Conservation (phyloP, 345 rosid species). For the Adansonia digitata region DNA sequence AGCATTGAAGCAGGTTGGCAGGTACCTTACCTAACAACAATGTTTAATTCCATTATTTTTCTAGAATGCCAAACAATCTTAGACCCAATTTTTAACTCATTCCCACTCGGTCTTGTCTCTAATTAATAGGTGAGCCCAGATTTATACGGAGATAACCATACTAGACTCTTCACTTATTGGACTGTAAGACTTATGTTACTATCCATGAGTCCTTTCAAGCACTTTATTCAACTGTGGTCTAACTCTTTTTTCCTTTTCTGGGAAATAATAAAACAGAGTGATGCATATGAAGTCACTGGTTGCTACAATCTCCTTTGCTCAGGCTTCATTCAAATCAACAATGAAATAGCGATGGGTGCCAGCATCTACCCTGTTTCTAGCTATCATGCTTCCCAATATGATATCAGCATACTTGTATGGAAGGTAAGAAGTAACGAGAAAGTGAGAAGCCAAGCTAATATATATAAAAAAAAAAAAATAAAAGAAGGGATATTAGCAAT, state of each 20-base stretch:
- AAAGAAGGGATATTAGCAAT: too few relatives aligned
- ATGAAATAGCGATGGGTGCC: slow-evolving; percentile 74
- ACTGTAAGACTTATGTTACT: slow-evolving; percentile 39
- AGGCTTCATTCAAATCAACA: slow-evolving; percentile 70
- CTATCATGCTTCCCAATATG: slow-evolving; percentile 47
- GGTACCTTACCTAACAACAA: slow-evolving; percentile 31
- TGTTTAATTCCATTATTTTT: background rate
- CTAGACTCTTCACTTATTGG: slow-evolving; percentile 81
- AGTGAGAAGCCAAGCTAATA: too few relatives aligned
- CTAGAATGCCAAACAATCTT: background rate
- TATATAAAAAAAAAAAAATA: too few relatives aligned
- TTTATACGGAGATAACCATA: slow-evolving; percentile 66
- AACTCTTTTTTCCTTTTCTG: background rate
- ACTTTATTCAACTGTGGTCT: background rate
- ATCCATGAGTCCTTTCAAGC: background rate
- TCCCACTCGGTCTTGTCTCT: background rate
- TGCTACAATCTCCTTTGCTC: slow-evolving; percentile 77
- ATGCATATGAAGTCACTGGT: slow-evolving; percentile 78
- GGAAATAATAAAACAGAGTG: slow-evolving; percentile 57
- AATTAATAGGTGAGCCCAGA: slow-evolving; percentile 59
- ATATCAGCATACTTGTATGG: slow-evolving; percentile 66
- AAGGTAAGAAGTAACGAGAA: slow-evolving; percentile 48
- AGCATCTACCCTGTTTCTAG: slow-evolving; percentile 57
- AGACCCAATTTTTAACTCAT: background rate
- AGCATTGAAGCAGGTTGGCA: slow-evolving; percentile 81